Conservation (phyloP, 1,139 yeast genomes). For the Geotrichum phurueaensis region DNA sequence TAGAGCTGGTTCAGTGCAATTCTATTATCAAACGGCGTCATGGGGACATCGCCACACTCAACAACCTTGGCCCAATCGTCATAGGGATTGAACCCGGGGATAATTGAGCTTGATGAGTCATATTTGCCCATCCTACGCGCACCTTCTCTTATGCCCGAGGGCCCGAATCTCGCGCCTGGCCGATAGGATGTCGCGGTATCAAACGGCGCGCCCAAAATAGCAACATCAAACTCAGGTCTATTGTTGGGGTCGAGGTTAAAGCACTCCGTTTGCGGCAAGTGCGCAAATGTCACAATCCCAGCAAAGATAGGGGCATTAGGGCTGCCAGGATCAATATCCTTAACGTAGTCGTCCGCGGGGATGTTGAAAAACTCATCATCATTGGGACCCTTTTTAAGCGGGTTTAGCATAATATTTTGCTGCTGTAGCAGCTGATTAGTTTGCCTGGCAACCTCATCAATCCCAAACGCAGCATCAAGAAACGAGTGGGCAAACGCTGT, state of each 20-base stretch:
- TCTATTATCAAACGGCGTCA: slow-evolving; percentile 72
- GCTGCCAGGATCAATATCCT: slow-evolving; percentile 12
- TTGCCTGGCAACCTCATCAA: neutral
- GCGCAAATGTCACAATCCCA: slow-evolving; percentile 71
- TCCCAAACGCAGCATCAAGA: neutral
- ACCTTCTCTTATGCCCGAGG: slow-evolving; percentile 65
- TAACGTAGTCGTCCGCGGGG: slow-evolving; percentile 17
- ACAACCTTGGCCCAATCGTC: slow-evolving; percentile 48
- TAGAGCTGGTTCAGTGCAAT: slow-evolving; percentile 69
- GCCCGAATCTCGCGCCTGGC: slow-evolving; percentile 77
- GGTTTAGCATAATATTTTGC: slow-evolving; percentile 4
- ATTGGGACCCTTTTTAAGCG: neutral
- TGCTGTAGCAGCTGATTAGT: neutral
- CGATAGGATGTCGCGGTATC: slow-evolving; percentile 71
- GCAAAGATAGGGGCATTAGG: slow-evolving; percentile 16
- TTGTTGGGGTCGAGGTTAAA: slow-evolving; percentile 39
- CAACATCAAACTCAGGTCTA: slow-evolving; percentile 50
- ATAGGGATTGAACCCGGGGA: slow-evolving; percentile 62
- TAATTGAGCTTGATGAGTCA: slow-evolving; percentile 41
- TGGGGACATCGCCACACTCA: slow-evolving; percentile 78
- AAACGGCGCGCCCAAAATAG: slow-evolving; percentile 68
- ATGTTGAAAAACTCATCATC: slow-evolving; percentile 6
- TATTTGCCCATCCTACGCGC: slow-evolving; percentile 47
- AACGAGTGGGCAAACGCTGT: slow-evolving; percentile 1
- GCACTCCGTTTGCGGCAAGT: slow-evolving; percentile 55